phyloP scores from a whole-genome alignment of 768 basidiomycete genomes.

The Leccinum subgranulosum region DNA sequence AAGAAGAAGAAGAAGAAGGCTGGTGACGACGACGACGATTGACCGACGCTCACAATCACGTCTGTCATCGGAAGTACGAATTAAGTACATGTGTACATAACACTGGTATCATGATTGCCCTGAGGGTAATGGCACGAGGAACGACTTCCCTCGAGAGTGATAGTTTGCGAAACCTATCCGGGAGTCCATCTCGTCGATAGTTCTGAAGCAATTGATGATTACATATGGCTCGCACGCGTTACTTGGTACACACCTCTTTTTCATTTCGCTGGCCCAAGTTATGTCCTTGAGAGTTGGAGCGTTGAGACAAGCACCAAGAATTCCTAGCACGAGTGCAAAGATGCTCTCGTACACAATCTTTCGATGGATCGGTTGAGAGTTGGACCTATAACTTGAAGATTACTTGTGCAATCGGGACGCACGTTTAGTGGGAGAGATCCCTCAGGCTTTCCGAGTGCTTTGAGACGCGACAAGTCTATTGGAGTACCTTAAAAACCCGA shows the following conservation, averaged over 20 bases:
- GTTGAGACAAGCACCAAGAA: constrained; percentile 68
- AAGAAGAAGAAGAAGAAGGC: constrained; percentile 53
- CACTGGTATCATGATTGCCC: constrained; percentile 1
- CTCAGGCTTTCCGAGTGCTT: constrained; percentile 71
- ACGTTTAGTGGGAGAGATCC: constrained; percentile 65
- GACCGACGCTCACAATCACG: constrained; percentile 5
- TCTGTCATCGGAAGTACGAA: constrained; percentile 1
- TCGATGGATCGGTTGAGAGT: background rate
- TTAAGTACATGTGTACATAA: background rate
- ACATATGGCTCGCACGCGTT: background rate
- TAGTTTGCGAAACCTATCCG: constrained; percentile 61
- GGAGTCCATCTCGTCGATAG: constrained; percentile 76
- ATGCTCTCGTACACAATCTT: constrained; percentile 71
- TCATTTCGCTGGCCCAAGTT: constrained; percentile 90
- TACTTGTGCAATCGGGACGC: constrained; percentile 14
- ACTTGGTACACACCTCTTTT: constrained; percentile 53
- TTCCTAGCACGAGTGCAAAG: constrained; percentile 61
- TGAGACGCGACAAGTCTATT: constrained; percentile 71
- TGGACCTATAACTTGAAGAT: background rate
- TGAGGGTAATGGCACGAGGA: constrained; percentile 23
- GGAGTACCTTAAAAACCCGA: constrained; percentile 1
- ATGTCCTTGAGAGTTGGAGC: constrained; percentile 73
- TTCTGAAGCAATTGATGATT: constrained; percentile 36
- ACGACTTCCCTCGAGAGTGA: constrained; percentile 49
- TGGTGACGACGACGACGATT: constrained; percentile 30